Evolutionary conservation across 2,329 filamentous ascomycete species (phyloP), one percentile per base, ranked within the genome.

Genomic region (Ceratocystis eucalypticola): DNA sequence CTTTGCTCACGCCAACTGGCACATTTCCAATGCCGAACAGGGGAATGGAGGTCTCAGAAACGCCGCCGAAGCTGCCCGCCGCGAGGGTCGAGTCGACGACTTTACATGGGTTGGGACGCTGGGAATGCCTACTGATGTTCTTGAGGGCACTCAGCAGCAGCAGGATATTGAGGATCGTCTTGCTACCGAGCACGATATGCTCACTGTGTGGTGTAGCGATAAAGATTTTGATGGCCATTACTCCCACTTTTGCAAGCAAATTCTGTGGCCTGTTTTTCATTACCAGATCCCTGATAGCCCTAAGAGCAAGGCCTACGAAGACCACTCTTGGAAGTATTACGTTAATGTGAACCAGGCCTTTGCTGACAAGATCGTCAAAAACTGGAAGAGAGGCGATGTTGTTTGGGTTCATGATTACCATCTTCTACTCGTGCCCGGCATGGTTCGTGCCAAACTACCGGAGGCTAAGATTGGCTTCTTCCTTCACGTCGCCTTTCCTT

Each of bases 371-470:
- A 91, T 97, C 67, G 80, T 96, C 61, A 88, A 88, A 74, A 90
- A 92, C 76, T 97, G 93, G 87, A 96, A 96, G 79, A 86, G 88
- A 33, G 91, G 91, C 53, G 94, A 97, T 74, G 85, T 89, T 61
- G 88, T 97, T 72, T 97, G 93, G 93, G 80, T 97, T 57, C 91
- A 97, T 74, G 93, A 97, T 75, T 97, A 97, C 74, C 93, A 97
- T 74, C 80, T 97, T 61, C 81, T 96, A 3, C 81, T 97, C 5
- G 89, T 97, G 0, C 93, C 93, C 2, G 82, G 80, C 61, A 95
- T 97, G 89, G 80, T 97, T 59, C 88, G 93, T 33, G 87, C 95
- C 77, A 89, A 92, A 79, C 80, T 94, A 8, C 92, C 93, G 0
- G 91, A 96, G 70, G 93, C 93, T 17, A 89, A 96, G 77, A 96